Base-by-base conservation (phyloP, 2,329 filamentous ascomycete species). In the Paracamarosporium sp. region DNA sequence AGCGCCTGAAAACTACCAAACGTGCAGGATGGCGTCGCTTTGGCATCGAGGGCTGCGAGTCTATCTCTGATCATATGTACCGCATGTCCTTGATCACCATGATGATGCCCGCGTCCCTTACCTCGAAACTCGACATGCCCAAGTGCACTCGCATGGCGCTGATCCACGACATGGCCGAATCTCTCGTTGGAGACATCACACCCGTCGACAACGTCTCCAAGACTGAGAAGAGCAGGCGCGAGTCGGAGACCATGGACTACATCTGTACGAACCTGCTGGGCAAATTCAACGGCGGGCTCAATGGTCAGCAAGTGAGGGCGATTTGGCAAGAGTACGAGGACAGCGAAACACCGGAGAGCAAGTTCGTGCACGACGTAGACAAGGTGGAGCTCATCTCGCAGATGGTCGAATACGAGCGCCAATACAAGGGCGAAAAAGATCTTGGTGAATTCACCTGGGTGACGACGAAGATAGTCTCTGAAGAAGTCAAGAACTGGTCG, bases 51-150 rank as follows among this genome's bases (percentile, higher is more conserved):
- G 64, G 79, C 56, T 90, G 92, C 75, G 95, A 99, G 78, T 96
- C 92, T 1, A 97, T 99, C 73, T 86, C 92, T 53, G 95, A 99
- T 80, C 95, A 99, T 84, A 99, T 99, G 95, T 99, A 98, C 80
- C 93, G 95, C 79, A 99, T 99, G 95, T 92, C 93, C 48, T 86
- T 99, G 66, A 92, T 99, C 77, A 93, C 92, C 63, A 91, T 99
- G 88, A 86, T 97, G 64, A 93, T 92, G 2, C 94, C 95, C 1
- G 84, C 91, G 0, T 80, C 89, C 1, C 86, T 97, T 11, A 83
- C 88, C 2, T 79, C 86, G 0, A 85, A 85, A 36, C 83, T 98
- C 70, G 90, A 98, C 74, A 84, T 97, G 36, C 79, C 85, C 25
- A 89, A 88, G 67, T 99, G 95, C 82, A 94, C 92, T 69, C 92